Evolutionary conservation across 2,329 filamentous ascomycete genomes (phyloP).

Genomic region (Ophiostoma montium): DNA sequence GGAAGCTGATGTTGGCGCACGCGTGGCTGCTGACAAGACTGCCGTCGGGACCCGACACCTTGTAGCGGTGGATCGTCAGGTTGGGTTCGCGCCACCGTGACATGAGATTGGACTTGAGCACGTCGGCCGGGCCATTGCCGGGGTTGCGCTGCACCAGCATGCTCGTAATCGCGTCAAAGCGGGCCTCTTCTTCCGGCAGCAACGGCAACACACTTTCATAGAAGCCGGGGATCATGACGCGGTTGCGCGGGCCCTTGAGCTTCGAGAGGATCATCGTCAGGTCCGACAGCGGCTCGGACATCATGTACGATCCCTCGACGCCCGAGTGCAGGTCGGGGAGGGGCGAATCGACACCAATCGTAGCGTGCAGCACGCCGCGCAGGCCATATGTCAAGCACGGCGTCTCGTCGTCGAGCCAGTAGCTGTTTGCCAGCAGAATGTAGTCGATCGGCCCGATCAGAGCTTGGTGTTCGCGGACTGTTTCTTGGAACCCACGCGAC

Average conservation of each 20-base stretch:
- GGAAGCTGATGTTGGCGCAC: constrained; percentile 75
- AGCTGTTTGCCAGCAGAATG: constrained; percentile 91
- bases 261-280: constrained; percentile 70
- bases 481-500: constrained; percentile 77
- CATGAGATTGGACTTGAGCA: constrained; percentile 76
- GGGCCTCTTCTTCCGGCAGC: constrained; percentile 58
- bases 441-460: constrained; percentile 86
- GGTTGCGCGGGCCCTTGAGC: constrained; percentile 67
- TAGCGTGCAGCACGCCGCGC: constrained; percentile 85
- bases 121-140: constrained; percentile 40
- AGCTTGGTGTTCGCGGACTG: constrained; percentile 64
- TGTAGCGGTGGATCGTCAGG: constrained; percentile 83
- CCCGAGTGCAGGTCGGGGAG: constrained; percentile 87
- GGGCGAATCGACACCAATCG: constrained; percentile 71
- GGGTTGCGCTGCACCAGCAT: constrained; percentile 62
- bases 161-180: constrained; percentile 73
- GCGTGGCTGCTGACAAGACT: constrained; percentile 85
- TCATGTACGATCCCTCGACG: constrained; percentile 83
- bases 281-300: constrained; percentile 86
- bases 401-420: constrained; percentile 94
- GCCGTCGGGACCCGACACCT: constrained; percentile 81
- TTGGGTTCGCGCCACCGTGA: constrained; percentile 92
- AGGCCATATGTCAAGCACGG: constrained; percentile 92
- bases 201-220: constrained; percentile 72
- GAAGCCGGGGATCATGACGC: constrained; percentile 74